Evolutionary conservation across 768 basidiomycete genomes (phyloP).

Genomic region (Suillus occidentalis): DNA sequence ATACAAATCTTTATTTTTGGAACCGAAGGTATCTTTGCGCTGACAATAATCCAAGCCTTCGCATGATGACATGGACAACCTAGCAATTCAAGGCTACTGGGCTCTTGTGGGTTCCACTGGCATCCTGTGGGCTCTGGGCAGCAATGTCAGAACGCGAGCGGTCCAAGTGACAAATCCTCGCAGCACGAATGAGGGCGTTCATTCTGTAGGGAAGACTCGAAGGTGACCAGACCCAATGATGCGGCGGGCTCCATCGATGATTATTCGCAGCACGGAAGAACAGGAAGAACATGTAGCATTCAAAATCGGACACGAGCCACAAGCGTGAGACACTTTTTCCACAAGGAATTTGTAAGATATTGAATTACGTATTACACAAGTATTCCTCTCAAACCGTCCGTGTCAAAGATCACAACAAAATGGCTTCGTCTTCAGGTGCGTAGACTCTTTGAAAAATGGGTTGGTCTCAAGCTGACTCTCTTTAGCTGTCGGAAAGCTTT

Average conservation of each 20-base stretch:
- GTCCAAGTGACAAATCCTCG: neutral
- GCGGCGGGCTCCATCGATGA: neutral
- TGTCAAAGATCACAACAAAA: neutral
- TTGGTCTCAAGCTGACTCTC: neutral
- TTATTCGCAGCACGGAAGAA: neutral
- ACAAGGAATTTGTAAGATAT: neutral
- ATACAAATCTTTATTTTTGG: neutral
- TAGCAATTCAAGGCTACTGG: neutral
- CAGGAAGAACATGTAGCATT: neutral
- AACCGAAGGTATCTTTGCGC: neutral
- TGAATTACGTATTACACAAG: neutral
- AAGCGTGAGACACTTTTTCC: conserved; percentile 2
- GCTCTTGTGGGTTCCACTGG: neutral
- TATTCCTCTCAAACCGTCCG: neutral
- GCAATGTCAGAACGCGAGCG: neutral
- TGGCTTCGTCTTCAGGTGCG: conserved; percentile 7
- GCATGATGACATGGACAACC: neutral
- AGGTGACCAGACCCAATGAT: neutral
- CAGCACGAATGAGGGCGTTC: neutral
- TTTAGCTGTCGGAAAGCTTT: conserved; percentile 74
- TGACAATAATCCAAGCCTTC: neutral
- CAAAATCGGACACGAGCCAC: too few relatives aligned
- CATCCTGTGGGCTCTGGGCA: neutral
- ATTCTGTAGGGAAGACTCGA: neutral
- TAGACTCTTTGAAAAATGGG: neutral